phyloP scores from a whole-genome alignment of 441 rosid genomes.

The Geranium incanum region DNA sequence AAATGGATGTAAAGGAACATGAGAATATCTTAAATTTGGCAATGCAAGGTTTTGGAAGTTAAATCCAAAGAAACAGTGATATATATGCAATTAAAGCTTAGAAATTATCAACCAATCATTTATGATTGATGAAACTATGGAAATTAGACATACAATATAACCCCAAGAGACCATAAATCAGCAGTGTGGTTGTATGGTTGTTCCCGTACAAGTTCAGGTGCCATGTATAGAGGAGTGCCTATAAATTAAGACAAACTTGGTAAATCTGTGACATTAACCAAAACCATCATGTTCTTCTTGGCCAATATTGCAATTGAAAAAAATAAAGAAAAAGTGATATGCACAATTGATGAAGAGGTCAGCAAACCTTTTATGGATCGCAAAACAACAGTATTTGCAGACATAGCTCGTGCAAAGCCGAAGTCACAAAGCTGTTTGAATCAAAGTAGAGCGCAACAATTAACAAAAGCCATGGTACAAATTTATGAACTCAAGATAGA shows the following conservation, averaged over 20 bases:
- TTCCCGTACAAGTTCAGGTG: slow-evolving; percentile 93
- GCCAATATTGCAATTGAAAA: neutral
- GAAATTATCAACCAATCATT: neutral
- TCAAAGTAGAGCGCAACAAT: slow-evolving; percentile 15
- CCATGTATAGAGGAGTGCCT: slow-evolving; percentile 99
- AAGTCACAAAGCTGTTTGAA: slow-evolving; percentile 82
- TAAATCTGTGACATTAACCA: neutral
- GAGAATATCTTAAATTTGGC: slow-evolving; percentile 2
- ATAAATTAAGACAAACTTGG: slow-evolving; percentile 20
- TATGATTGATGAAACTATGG: neutral
- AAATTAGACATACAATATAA: slow-evolving; percentile 62
- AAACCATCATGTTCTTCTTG: neutral
- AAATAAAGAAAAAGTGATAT: slow-evolving; percentile 7
- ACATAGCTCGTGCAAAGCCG: slow-evolving; percentile 99
- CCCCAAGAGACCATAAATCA: slow-evolving; percentile 98
- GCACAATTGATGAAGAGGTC: slow-evolving; percentile 1
- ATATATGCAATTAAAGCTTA: neutral
- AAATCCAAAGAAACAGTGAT: neutral
- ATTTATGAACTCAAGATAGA: slow-evolving; percentile 4
- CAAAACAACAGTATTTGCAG: slow-evolving; percentile 89
- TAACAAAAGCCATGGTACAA: slow-evolving; percentile 12
- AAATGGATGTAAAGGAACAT: neutral
- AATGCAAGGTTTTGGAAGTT: neutral
- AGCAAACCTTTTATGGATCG: slow-evolving; percentile 85
- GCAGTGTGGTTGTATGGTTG: slow-evolving; percentile 98